Base-by-base conservation (phyloP, 2,329 filamentous ascomycete genomes). In the Paraphoma sp. region DNA sequence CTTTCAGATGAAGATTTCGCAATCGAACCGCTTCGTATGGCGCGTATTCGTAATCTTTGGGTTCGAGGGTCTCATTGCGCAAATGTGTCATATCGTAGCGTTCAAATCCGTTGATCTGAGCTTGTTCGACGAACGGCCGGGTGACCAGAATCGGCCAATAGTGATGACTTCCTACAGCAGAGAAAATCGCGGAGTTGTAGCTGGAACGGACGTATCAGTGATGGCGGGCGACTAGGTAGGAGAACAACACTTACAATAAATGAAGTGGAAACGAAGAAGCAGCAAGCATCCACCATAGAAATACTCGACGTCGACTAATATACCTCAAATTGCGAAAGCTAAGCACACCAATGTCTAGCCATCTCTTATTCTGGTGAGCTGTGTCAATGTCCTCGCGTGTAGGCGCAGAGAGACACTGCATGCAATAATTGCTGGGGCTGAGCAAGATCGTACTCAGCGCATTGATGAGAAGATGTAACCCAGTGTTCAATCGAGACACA, bases 401-500 rank as follows among this genome's bases (percentile, higher is more conserved):
- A 0, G 83, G 83, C 0, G 82, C 76, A 16, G 69, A 77, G 12
- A 86, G 65, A n/a, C 79, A 73, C 56, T 86, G 83, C 79, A 83
- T 83, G 51, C 76, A 79, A 56, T 82, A 84, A 61, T 82, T 83
- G 36, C 78, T 81, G 3, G 80, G 80, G 1, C 76, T 74, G 1
- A 84, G 72, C 6, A 84, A 55, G 1, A 75, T 48, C 0, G 80
- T 82, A 28, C 77, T 77, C 33, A 83, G 67, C 0, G 75, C 55
- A 67, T 85, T 85, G 62, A 85, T 80, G 2, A 76, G 52, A 18
- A 84, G 63, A 67, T 85, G 82, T 0, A 80, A 18, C n/a, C 18
- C 52, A 11, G 42, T 44, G 30, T 33, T 54, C 11, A 49, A 14
- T 18, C 40, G 18, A 14, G 31, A 49, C 4, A 43, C 29, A 6